These are phyloP conservation scores for Didymella segeticola DNA, from an alignment of 2,329 filamentous ascomycete species.

Conservation along the genomic window DNA sequence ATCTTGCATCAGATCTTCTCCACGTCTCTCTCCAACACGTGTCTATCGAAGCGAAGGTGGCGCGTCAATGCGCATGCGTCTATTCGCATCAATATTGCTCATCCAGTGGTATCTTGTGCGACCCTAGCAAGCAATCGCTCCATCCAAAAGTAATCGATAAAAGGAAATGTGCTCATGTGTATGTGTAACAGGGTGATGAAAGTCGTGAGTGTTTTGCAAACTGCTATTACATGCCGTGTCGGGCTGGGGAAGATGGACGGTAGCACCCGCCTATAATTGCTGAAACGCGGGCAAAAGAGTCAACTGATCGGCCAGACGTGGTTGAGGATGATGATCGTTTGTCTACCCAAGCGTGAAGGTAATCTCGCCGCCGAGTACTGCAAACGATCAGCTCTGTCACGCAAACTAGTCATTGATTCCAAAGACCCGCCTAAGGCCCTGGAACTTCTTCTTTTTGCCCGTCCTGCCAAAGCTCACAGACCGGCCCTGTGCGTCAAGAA, in stretches of 20 bases:
- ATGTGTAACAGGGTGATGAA: neutral
- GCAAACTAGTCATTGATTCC: constrained; percentile 59
- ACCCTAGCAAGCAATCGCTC: neutral
- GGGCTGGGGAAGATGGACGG: neutral
- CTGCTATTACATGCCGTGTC: neutral
- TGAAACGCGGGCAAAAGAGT: constrained; percentile 8
- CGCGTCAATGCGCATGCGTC: constrained; percentile 9
- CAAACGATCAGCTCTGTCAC: constrained; percentile 21
- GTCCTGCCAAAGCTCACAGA: constrained; percentile 40
- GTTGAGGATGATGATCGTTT: constrained; percentile 10
- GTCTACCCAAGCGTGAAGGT: constrained; percentile 2
- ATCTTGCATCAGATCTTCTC: neutral
- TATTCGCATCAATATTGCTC: constrained; percentile 4
- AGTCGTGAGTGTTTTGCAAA: neutral
- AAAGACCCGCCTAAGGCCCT: constrained; percentile 70
- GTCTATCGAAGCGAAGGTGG: constrained; percentile 8
- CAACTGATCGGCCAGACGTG: constrained; percentile 4
- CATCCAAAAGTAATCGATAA: neutral
- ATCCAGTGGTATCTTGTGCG: constrained; percentile 16
- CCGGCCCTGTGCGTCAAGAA: constrained; percentile 23
- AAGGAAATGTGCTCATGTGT: constrained; percentile 5
- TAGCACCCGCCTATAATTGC: constrained; percentile 15
- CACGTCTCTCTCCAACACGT: neutral
- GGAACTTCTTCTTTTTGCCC: constrained; percentile 71
- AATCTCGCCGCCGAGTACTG: constrained; percentile 1